Conservation (phyloP, 176 grass and related monocot genomes). For the Tillandsia fasciculata region DNA sequence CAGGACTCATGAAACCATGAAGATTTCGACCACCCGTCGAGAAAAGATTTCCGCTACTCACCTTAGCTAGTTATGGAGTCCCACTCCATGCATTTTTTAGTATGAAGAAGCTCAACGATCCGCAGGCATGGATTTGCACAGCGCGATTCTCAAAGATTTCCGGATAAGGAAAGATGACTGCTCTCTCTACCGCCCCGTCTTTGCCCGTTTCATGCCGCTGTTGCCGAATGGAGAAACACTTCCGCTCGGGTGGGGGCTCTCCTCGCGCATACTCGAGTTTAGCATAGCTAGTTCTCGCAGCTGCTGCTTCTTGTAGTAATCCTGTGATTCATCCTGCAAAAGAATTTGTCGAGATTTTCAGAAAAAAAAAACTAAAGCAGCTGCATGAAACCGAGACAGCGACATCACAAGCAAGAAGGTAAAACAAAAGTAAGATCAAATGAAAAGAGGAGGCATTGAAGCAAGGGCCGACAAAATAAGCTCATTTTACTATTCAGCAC, state of each 20-base stretch:
- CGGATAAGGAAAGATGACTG: background rate
- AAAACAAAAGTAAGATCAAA: background rate
- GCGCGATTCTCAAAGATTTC: background rate
- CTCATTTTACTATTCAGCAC: too few species aligned
- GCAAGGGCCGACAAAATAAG: too few species aligned
- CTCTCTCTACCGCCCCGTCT: slow-evolving; percentile 43
- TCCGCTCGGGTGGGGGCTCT: slow-evolving; percentile 60
- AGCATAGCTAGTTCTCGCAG: slow-evolving; percentile 88
- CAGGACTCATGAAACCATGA: background rate
- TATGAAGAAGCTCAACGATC: background rate
- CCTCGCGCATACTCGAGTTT: slow-evolving; percentile 70
- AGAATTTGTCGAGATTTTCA: slow-evolving; percentile 10
- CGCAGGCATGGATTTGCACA: background rate
- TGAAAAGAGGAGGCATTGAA: background rate
- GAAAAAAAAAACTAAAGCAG: background rate
- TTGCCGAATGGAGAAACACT: slow-evolving; percentile 76
- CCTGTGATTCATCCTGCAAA: slow-evolving; percentile 80
- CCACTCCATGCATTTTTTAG: background rate
- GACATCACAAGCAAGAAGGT: too few species aligned
- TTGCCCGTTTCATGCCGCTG: slow-evolving; percentile 73
- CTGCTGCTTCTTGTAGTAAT: slow-evolving; percentile 93
- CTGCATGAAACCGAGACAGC: slow-evolving; percentile 8
- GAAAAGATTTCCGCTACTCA: background rate
- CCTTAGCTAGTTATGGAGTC: background rate
- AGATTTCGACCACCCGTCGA: background rate